Conservation (phyloP, 352 stramenopile species). For the Globisporangium megalacanthum region DNA sequence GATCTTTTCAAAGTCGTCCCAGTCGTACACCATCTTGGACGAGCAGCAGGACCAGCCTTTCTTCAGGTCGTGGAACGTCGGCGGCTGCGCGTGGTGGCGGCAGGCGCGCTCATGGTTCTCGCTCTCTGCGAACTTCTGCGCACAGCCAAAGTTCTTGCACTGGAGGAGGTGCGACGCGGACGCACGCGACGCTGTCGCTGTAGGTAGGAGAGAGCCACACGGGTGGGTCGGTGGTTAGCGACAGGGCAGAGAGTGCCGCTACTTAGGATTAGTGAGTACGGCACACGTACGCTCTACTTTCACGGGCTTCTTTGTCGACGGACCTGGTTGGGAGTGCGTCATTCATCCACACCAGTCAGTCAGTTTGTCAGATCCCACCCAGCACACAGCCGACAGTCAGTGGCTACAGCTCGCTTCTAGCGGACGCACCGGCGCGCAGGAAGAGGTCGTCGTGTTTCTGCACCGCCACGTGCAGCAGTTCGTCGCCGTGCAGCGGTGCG, state of each 20-base stretch:
- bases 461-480: conserved; percentile 71
- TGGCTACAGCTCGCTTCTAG: too few relatives aligned
- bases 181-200: conserved; percentile 1
- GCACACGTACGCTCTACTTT: conserved; percentile 25
- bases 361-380: too few relatives aligned
- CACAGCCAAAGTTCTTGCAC: conserved; percentile 86
- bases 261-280: too few relatives aligned
- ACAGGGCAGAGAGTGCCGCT: neutral
- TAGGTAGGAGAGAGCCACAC: neutral
- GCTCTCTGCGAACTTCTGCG: conserved; percentile 70
- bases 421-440: conserved; percentile 43
- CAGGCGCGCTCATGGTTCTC: conserved; percentile 78
- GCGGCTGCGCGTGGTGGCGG: conserved; percentile 69
- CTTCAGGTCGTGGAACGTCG: conserved; percentile 88
- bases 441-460: conserved; percentile 87
- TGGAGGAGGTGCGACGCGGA: conserved; percentile 45
- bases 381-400: neutral
- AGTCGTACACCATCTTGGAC: conserved; percentile 92
- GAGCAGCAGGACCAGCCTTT: conserved; percentile 90
- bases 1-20: conserved; percentile 93
- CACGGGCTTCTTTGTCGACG: conserved; percentile 50
- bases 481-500: conserved; percentile 54
- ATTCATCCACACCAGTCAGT: neutral
- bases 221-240: too few relatives aligned
- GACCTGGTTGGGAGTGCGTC: conserved; percentile 9